Base-by-base conservation (phyloP, 2,329 filamentous ascomycete species). In the Xylaria polymorpha region DNA sequence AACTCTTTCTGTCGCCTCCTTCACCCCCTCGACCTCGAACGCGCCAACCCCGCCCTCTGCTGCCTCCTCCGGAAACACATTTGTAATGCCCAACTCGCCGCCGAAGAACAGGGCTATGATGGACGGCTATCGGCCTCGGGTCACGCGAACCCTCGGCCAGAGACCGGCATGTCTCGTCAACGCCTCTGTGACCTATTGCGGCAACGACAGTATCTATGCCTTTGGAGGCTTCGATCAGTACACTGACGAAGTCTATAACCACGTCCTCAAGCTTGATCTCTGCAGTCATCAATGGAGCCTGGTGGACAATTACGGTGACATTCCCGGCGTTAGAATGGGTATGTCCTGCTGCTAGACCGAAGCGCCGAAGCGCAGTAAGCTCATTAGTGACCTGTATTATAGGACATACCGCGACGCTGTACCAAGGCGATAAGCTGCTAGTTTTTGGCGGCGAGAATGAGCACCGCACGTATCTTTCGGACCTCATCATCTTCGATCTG, bases 201-300 rank as follows among this genome's bases (percentile, higher is more conserved):
- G 94, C 68, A 96, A 97, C 82, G 96, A 98, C 79, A 91, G 96
- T 81, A 98, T 99, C 75, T 98, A 97, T 81, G 96, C 95, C 12
- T 99, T 99, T 84, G 96, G 96, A 51, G 96, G 96, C 20, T 99
- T 99, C 78, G 96, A 99, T 79, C 95, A 98, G 81, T 98, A 97
- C 79, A 99, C 96, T 0, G 96, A 99, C 80, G 96, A 99, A 84
- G 93, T 99, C 20, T 99, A 99, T 83, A 99, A 99, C 78, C 96
- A 99, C 83, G 96, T 99, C 50, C 85, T 99, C 72, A 91, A 90
- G 75, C 84, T 99, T 61, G 94, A 99, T 79, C 87, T 99, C 71
- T 86, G 91, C 70, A 94, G 91, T 71, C 90, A 96, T 74, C 93
- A 96, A 79, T 99, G 96, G 96, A 96, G 90, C 73, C 84, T 99